A percentile compares a stretch with the other conserved stretches of the same genome.
Conservation (phyloP, 176 grass and related monocot species). For the Aegilops bicornis region DNA sequence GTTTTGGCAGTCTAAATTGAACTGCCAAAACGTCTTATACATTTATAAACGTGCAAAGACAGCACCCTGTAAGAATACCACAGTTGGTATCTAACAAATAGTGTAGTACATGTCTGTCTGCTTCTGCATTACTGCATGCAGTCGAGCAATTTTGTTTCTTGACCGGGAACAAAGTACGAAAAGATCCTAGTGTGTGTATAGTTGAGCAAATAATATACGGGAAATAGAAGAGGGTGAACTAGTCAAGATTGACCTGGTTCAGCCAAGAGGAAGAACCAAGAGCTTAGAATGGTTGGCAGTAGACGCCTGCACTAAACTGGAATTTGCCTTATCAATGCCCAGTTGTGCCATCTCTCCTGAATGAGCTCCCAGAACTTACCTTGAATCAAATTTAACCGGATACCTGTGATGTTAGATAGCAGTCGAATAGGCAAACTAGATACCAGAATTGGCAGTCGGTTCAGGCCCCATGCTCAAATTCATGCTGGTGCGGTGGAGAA, state of each 20-base stretch:
- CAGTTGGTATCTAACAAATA: neutral
- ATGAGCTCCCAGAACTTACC: neutral
- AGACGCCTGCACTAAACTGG: neutral
- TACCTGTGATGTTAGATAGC: neutral
- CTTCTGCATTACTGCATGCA: neutral
- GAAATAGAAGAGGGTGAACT: neutral
- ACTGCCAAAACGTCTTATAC: too few species aligned
- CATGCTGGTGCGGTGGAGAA: neutral
- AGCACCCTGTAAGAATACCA: neutral
- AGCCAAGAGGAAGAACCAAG: neutral
- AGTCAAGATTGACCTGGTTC: neutral
- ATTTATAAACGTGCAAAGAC: neutral
- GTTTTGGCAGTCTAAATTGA: too few species aligned
- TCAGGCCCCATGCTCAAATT: neutral
- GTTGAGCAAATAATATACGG: neutral
- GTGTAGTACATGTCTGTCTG: neutral
- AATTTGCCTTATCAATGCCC: neutral
- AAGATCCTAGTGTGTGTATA: neutral
- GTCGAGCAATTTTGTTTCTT: neutral
- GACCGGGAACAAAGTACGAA: too few species aligned
- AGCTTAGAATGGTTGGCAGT: neutral
- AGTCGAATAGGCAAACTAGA: neutral
- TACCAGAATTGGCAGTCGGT: neutral
- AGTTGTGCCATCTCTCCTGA: neutral
- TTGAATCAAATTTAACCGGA: neutral